Conservation (phyloP, 2,329 filamentous ascomycete genomes). For the Fusarium mangiferae region DNA sequence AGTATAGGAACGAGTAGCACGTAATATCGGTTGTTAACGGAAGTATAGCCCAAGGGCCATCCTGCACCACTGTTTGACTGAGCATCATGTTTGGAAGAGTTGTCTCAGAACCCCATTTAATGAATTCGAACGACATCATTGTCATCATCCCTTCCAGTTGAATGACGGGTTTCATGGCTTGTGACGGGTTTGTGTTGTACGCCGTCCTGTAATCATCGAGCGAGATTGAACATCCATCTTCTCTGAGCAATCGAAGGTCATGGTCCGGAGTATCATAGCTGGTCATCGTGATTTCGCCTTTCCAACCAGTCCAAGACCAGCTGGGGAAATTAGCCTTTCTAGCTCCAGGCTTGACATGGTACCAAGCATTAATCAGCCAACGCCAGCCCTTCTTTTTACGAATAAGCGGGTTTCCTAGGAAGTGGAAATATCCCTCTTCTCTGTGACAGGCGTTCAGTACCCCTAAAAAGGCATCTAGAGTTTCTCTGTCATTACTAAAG, state of each 20-base stretch:
- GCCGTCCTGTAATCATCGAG: background rate
- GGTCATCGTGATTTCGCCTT: background rate
- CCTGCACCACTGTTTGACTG: rapidly evolving
- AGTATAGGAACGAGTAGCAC: background rate
- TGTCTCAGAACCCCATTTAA: background rate
- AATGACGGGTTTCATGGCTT: rapidly evolving
- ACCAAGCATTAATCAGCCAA: background rate
- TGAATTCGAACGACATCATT: rapidly evolving
- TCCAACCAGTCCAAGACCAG: background rate
- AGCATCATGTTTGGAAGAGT: rapidly evolving
- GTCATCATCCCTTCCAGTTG: background rate
- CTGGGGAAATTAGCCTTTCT: rapidly evolving
- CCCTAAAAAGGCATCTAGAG: too few species aligned
- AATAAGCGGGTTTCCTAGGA: too few species aligned
- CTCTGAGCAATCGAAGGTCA: rapidly evolving
- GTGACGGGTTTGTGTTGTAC: rapidly evolving
- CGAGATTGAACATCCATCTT: rapidly evolving
- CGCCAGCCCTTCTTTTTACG: rapidly evolving
- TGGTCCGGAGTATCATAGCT: rapidly evolving
- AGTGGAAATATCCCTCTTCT: too few species aligned
- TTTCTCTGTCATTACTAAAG: rapidly evolving
- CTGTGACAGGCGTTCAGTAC: rapidly evolving
- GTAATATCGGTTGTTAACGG: rapidly evolving
- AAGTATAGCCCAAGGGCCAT: background rate
- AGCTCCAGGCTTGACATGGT: rapidly evolving